Conservation (phyloP, 495 filamentous ascomycete species). For the Lasiosphaeria hispida region DNA sequence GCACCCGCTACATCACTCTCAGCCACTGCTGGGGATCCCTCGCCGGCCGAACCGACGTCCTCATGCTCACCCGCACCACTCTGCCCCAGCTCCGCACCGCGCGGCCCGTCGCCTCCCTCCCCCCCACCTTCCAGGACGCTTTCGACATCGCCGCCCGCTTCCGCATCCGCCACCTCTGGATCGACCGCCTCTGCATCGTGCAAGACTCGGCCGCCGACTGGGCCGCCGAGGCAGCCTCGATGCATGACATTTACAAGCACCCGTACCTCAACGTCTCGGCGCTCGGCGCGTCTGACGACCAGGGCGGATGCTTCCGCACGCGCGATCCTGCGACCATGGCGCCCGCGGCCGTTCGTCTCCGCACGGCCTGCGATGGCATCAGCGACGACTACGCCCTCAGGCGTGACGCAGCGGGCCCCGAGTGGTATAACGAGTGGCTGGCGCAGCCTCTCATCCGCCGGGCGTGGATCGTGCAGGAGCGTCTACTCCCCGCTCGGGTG, state of each 20-base stretch:
- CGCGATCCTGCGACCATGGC: not conserved
- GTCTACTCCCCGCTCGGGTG: not conserved
- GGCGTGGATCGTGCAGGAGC: not conserved
- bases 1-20: too few species aligned
- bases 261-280: not conserved
- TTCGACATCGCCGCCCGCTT: not conserved
- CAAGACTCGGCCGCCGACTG: not conserved
- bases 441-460: not conserved
- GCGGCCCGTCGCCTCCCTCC: not conserved
- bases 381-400: too few species aligned
- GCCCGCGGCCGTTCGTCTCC: not conserved
- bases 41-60: not conserved
- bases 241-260: slow-evolving; percentile 1
- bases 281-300: not conserved
- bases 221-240: not conserved
- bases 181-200: not conserved
- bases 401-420: not conserved
- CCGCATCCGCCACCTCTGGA: not conserved
- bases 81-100: not conserved
- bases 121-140: not conserved
- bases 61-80: not conserved
- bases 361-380: too few species aligned
- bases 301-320: not conserved
- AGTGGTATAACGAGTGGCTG: not conserved
- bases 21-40: not conserved